These are phyloP conservation scores for Globisporangium lucens DNA, from an alignment of 352 stramenopile genomes.

Conservation along the genomic window DNA sequence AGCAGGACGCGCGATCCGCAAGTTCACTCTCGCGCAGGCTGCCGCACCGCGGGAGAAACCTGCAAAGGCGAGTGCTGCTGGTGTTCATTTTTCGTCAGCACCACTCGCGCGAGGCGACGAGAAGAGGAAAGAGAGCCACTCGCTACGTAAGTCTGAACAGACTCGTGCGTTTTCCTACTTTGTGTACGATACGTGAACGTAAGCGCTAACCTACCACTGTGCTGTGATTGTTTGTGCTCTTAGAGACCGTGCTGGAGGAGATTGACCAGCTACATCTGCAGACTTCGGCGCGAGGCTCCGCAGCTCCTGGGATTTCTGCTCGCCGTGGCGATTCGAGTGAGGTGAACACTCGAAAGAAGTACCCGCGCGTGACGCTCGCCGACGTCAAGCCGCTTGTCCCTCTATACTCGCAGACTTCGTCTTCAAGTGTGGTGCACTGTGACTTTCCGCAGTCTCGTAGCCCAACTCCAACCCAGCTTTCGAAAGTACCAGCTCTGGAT, in stretches of 20 bases:
- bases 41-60: not conserved
- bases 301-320: not conserved
- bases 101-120: not conserved
- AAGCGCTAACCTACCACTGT: not conserved
- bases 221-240: not conserved
- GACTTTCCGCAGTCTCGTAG: conserved; percentile 17
- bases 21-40: conserved; percentile 42
- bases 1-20: conserved; percentile 39
- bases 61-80: not conserved
- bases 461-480: not conserved
- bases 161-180: not conserved
- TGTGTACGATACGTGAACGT: not conserved
- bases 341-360: conserved; percentile 23
- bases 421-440: conserved; percentile 34
- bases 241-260: conserved; percentile 52
- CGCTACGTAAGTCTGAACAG: conserved; percentile 14
- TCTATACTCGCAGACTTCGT: conserved; percentile 20
- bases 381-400: conserved; percentile 37
- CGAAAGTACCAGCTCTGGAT: conserved; percentile 1
- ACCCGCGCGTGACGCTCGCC: conserved; percentile 48
- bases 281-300: conserved; percentile 10
- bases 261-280: conserved; percentile 42
- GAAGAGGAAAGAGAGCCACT: conserved; percentile 8
- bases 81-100: not conserved
- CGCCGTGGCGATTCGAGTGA: not conserved